These are phyloP conservation scores for Lanmaoa pseudosensibilis DNA, from an alignment of 768 basidiomycete genomes.

Conservation along the genomic window DNA sequence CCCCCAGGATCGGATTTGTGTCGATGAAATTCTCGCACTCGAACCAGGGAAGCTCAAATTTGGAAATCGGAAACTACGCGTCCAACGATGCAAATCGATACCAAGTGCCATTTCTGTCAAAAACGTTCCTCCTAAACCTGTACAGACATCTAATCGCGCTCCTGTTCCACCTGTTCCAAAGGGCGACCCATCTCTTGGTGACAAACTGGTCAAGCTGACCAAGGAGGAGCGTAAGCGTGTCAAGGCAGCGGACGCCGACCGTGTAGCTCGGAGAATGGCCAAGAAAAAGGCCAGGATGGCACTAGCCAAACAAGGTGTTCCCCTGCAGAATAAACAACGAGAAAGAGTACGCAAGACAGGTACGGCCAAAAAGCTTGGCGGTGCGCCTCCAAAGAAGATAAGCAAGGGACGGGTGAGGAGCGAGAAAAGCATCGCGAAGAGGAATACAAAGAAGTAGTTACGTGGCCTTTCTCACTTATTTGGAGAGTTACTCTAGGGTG, in stretches of 20 bases:
- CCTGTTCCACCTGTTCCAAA: constrained; percentile 47
- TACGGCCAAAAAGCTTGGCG: constrained; percentile 23
- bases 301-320: constrained; percentile 43
- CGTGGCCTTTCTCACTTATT: neutral
- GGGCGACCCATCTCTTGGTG: constrained; percentile 81
- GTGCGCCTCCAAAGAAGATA: constrained; percentile 23
- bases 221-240: constrained; percentile 84
- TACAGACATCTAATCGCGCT: neutral
- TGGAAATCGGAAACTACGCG: constrained; percentile 87
- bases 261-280: constrained; percentile 79
- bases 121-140: constrained; percentile 4
- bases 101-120: constrained; percentile 38
- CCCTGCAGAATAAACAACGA: constrained; percentile 42
- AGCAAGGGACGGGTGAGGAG: constrained; percentile 52
- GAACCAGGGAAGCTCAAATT: constrained; percentile 80
- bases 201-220: constrained; percentile 69
- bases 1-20: constrained; percentile 80
- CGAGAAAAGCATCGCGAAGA: constrained; percentile 51
- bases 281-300: constrained; percentile 80
- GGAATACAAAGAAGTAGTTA: constrained; percentile 57
- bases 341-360: constrained; percentile 47
- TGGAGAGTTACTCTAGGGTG: too few relatives aligned
- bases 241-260: constrained; percentile 78
- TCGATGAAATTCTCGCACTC: constrained; percentile 88
- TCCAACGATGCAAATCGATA: constrained; percentile 86